These are phyloP conservation scores for Aegle marmelos DNA, from an alignment of 345 rosid species.

Conservation along the genomic window DNA sequence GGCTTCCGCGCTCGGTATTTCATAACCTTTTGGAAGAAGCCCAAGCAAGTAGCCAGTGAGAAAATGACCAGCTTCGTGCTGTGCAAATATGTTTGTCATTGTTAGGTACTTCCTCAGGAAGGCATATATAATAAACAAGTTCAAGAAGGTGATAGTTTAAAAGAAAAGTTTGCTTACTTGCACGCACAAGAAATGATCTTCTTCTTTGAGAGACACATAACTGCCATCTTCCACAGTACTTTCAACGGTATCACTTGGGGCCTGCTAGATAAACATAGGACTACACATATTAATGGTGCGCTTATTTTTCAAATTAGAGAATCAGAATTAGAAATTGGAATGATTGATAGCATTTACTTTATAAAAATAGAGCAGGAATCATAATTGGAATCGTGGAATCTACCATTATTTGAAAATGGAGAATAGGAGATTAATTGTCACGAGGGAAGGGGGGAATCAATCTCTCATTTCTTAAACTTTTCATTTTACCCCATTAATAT, in stretches of 20 bases:
- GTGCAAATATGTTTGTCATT: not conserved
- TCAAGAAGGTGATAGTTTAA: not conserved
- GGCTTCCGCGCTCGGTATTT: slow-evolving; percentile 34
- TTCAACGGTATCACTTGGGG: not conserved
- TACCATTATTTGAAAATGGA: too few species aligned
- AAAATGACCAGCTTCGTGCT: slow-evolving; percentile 76
- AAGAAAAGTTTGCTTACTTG: slow-evolving; percentile 19
- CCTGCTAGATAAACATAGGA: slow-evolving; percentile 14
- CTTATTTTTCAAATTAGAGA: too few species aligned
- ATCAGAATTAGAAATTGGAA: too few species aligned
- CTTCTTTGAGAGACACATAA: slow-evolving; percentile 17
- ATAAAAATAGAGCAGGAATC: too few species aligned
- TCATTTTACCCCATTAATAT: too few species aligned
- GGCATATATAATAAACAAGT: not conserved
- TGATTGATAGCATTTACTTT: too few species aligned
- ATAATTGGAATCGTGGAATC: too few species aligned
- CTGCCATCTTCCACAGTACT: slow-evolving; percentile 15
- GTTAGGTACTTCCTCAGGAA: not conserved
- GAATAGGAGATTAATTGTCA: too few species aligned
- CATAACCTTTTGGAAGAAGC: slow-evolving; percentile 54
- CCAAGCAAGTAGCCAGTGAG: slow-evolving; percentile 59
- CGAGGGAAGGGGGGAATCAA: too few species aligned
- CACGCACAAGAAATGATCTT: slow-evolving; percentile 23
- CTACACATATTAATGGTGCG: not conserved
- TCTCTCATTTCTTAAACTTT: too few species aligned